Evolutionary conservation across 2,329 filamentous ascomycete genomes (phyloP).

Genomic region (Pestalotiopsis sp.): DNA sequence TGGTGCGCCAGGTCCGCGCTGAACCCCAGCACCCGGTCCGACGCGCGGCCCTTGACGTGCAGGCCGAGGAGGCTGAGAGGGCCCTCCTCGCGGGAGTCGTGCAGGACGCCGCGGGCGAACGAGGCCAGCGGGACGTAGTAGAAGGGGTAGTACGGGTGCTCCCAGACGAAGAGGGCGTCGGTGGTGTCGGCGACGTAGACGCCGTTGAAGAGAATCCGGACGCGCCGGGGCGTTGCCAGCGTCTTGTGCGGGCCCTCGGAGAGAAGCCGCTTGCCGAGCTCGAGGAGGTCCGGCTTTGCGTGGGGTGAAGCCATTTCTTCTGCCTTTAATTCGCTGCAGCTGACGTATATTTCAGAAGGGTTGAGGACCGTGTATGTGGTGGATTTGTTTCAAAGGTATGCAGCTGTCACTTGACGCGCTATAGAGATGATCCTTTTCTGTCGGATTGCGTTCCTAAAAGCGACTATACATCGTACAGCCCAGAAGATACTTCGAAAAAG

Average conservation of each 20-base stretch:
- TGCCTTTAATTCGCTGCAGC: neutral
- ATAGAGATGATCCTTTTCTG: too few species aligned
- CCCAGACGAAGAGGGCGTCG: conserved; percentile 36
- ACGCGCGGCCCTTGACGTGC: conserved; percentile 14
- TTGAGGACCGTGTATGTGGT: neutral
- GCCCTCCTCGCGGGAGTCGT: conserved; percentile 7
- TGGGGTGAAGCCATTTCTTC: conserved; percentile 15
- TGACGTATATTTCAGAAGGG: neutral
- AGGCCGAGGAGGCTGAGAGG: conserved; percentile 22
- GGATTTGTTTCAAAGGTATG: neutral
- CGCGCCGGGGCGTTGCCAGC: conserved; percentile 30
- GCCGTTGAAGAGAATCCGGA: conserved; percentile 31
- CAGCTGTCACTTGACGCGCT: too few species aligned
- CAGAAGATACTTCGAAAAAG: too few species aligned
- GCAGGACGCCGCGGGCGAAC: conserved; percentile 17
- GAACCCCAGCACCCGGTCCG: conserved; percentile 26
- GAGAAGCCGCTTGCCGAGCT: conserved; percentile 25
- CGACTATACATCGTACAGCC: too few species aligned
- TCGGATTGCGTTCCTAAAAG: too few species aligned
- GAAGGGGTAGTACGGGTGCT: conserved; percentile 34
- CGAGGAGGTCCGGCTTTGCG: conserved; percentile 20
- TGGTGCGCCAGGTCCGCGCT: conserved; percentile 10
- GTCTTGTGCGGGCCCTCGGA: conserved; percentile 30
- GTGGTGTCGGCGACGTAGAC: conserved; percentile 34
- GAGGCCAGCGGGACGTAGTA: conserved; percentile 32